Evolutionary conservation across 306 rosid genomes (phyloP).

Genomic region (Senna siamea): DNA sequence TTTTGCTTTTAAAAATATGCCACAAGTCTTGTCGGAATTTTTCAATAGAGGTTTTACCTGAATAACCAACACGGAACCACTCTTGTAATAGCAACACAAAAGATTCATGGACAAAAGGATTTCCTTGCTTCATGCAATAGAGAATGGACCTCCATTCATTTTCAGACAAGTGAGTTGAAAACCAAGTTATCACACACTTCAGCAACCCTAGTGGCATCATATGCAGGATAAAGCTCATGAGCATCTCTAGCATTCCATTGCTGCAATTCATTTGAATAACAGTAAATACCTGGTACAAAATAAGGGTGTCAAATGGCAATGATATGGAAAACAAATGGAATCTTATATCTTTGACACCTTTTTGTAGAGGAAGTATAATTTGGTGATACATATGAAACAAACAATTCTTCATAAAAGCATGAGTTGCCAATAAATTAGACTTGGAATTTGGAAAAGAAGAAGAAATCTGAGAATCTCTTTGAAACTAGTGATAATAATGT

Average conservation of each 20-base stretch:
- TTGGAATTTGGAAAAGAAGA: not conserved
- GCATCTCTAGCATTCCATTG: conserved; percentile 64
- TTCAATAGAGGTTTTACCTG: conserved; percentile 73
- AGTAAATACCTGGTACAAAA: conserved; percentile 74
- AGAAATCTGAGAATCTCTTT: not conserved
- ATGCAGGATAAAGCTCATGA: conserved; percentile 71
- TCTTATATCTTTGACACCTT: conserved; percentile 19
- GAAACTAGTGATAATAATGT: not conserved
- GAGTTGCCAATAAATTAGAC: not conserved
- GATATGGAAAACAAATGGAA: conserved; percentile 26
- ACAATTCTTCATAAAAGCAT: not conserved
- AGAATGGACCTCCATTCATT: conserved; percentile 67
- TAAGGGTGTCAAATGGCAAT: conserved; percentile 38
- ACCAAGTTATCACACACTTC: conserved; percentile 78
- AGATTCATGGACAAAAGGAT: conserved; percentile 50
- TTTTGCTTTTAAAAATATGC: conserved; percentile 67
- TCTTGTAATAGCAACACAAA: conserved; percentile 69
- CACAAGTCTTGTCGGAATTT: conserved; percentile 70
- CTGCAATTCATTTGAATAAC: conserved; percentile 58
- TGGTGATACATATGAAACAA: conserved; percentile 24
- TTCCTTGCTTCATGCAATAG: conserved; percentile 50
- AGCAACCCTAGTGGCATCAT: conserved; percentile 94
- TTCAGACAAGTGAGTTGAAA: conserved; percentile 78
- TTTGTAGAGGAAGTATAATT: conserved; percentile 23
- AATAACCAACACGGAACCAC: conserved; percentile 84